Base-by-base conservation (phyloP, 2,329 filamentous ascomycete species). In the Aureobasidium subglaciale region DNA sequence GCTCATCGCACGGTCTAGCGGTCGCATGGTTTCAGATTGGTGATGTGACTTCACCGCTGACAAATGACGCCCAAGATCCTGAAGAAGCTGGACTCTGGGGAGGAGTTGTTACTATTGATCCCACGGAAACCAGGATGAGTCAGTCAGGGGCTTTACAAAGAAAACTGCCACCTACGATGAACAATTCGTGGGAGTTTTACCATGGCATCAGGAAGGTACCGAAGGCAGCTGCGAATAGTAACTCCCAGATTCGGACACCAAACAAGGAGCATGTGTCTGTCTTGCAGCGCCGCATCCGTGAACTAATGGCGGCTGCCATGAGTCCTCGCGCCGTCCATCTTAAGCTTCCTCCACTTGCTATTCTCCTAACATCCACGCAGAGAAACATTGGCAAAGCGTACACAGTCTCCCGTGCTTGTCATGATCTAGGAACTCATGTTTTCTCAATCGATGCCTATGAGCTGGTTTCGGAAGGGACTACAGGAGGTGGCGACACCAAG, bases 11-110 rank as follows among this genome's bases (percentile, higher is more conserved):
- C 20, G 29, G 52, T 20, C 60, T 58, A 10, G 65, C 59, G 29
- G 87, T 95, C 18, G 91, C 89, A 7, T 99, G 93, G 93, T 97
- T 96, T 76, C 88, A 85, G 61, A 87, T 99, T 37, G 86, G 87
- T 35, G 87, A 89, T 58, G 85, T 95, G 30, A 72, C 74, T 42
- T 71, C 75, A 8, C 68, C 71, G n/a, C 63, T 68, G 7, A 63
- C 71, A 10, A 70, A 72, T 75, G 62, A 70, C 66, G 62, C 84
- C 75, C 63, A 76, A 65, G 64, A 81, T 7, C 77, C 80, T n/a
- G 80, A 83, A 30, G 81, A 81, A 13, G 76, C 81, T 46, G 85
- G 88, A 52, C 75, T 85, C 8, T 99, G 93, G 93, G 90, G 89
- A 34, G 87, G 88, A 1, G 84, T 92, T 35, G 89, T 87, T 2